Evolutionary conservation across 768 basidiomycete species (phyloP).

Genomic region (Agrocybe chaxingu): DNA sequence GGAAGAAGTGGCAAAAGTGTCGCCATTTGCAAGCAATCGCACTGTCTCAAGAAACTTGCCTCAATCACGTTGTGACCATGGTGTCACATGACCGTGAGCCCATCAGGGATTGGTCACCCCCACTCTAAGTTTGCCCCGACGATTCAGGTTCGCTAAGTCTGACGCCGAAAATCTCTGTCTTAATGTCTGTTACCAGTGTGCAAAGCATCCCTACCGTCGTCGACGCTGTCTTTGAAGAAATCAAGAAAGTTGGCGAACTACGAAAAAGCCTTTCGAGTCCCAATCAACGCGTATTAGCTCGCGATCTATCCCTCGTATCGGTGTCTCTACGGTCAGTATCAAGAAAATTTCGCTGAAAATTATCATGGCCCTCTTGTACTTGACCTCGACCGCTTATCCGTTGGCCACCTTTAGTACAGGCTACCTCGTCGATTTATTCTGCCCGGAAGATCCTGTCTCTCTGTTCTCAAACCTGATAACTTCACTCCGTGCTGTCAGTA

Average conservation of each 20-base stretch:
- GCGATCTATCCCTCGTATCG: slow-evolving; percentile 11
- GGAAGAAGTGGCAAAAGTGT: too few relatives aligned
- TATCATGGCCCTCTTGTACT: too few relatives aligned
- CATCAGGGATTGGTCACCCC: too few relatives aligned
- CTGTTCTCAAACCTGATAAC: slow-evolving; percentile 34
- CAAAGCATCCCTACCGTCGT: too few relatives aligned
- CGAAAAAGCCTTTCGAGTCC: slow-evolving; percentile 8
- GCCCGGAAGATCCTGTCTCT: slow-evolving; percentile 28
- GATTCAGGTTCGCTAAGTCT: not conserved
- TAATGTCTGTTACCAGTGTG: not conserved
- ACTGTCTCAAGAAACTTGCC: too few relatives aligned
- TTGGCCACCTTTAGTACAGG: slow-evolving; percentile 30
- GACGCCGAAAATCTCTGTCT: not conserved
- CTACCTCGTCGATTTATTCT: slow-evolving; percentile 49
- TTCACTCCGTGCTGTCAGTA: slow-evolving; percentile 35
- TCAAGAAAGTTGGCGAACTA: slow-evolving; percentile 1
- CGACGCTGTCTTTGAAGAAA: slow-evolving; percentile 1
- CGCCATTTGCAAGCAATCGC: too few relatives aligned
- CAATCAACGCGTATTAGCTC: slow-evolving; percentile 7
- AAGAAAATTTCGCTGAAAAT: too few relatives aligned
- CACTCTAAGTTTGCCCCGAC: too few relatives aligned
- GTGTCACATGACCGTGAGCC: too few relatives aligned
- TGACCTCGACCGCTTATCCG: not conserved
- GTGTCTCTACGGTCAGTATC: slow-evolving; percentile 12
- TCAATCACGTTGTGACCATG: too few relatives aligned